phyloP scores from a whole-genome alignment of 2,329 filamentous ascomycete species.

The Venturia nashicola region DNA sequence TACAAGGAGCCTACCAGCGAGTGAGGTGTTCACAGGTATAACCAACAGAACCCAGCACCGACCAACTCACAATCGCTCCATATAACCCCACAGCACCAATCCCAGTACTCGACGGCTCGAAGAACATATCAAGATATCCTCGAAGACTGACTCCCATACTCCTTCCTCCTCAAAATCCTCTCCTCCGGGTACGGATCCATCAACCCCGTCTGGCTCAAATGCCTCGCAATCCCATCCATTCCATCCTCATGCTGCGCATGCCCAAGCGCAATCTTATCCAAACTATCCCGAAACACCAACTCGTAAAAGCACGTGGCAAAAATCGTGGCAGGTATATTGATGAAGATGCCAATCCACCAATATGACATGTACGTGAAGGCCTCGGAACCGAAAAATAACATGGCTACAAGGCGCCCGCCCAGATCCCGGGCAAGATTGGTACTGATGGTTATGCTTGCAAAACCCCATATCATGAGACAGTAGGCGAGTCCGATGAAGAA shows the following conservation, averaged over 20 bases:
- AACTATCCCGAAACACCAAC: constrained; percentile 39
- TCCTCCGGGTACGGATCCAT: background rate
- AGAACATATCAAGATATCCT: background rate
- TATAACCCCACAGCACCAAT: background rate
- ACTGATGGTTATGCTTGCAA: constrained; percentile 40
- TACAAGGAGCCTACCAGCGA: constrained; percentile 25
- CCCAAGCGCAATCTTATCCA: constrained; percentile 38
- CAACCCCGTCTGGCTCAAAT: constrained; percentile 22
- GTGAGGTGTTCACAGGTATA: background rate
- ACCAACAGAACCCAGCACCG: background rate
- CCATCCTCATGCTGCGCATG: constrained; percentile 38
- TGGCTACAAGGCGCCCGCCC: constrained; percentile 47
- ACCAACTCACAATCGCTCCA: background rate
- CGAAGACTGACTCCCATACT: background rate
- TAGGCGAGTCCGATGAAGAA: constrained; percentile 46
- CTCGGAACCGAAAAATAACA: constrained; percentile 44
- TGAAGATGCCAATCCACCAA: constrained; percentile 41
- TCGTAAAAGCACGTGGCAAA: constrained; percentile 45
- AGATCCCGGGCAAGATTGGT: constrained; percentile 48
- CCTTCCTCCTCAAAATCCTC: background rate
- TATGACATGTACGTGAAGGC: constrained; percentile 37
- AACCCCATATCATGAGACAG: constrained; percentile 42
- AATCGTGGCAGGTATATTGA: constrained; percentile 45
- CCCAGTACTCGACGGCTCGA: background rate
- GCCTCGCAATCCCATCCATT: constrained; percentile 36